phyloP scores from a whole-genome alignment of 148 eudicot genomes.

The Rhododendron vialii region DNA sequence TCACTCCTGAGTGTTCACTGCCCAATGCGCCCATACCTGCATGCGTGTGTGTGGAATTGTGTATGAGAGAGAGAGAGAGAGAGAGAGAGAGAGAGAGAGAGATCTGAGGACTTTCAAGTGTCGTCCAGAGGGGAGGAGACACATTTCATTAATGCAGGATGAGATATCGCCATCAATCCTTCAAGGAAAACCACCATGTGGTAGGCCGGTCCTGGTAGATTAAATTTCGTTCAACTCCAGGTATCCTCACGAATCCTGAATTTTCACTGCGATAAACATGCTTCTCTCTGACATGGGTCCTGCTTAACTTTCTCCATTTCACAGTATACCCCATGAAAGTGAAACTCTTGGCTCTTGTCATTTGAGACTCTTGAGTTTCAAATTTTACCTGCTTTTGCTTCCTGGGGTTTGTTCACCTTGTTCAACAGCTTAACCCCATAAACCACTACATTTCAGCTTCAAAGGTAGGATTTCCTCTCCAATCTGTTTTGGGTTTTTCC shows the following conservation, averaged over 20 bases:
- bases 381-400: conserved; percentile 3
- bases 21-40: not conserved
- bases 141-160: conserved; percentile 15
- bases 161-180: not conserved
- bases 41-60: not conserved
- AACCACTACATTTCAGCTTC: not conserved
- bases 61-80: not conserved
- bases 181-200: conserved; percentile 21
- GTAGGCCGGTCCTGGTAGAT: not conserved
- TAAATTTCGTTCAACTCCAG: not conserved
- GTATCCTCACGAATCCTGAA: not conserved
- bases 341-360: not conserved
- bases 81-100: not conserved
- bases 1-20: not conserved
- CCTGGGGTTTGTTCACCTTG: not conserved
- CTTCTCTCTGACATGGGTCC: not conserved
- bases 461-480: not conserved
- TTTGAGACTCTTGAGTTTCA: not conserved
- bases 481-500: not conserved
- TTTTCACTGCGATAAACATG: not conserved
- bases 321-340: no score
- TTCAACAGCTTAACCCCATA: not conserved
- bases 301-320: not conserved
- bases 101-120: conserved; percentile 9
- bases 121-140: conserved; percentile 8